Evolutionary conservation across 2,329 filamentous ascomycete species (phyloP), one percentile per base, ranked within the genome.

Genomic region (Fusarium sp.): DNA sequence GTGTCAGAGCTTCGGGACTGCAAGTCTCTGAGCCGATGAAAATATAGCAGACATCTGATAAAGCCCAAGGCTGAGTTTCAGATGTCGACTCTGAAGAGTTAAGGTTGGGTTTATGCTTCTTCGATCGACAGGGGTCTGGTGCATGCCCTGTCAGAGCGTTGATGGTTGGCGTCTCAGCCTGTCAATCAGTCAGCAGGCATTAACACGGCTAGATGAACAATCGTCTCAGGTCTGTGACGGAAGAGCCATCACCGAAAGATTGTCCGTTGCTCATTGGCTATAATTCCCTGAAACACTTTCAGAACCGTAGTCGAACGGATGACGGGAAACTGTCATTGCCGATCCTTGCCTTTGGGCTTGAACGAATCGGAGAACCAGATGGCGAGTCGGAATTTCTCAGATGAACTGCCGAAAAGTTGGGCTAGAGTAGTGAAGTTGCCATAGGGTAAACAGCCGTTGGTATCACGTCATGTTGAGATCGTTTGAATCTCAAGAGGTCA

Each of bases 101-200:
- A 69, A 64, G 65, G 64, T 69, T 69, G 57, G 42, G 35, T 26
- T 69, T 69, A 69, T 69, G 66, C 66, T 69, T 70, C 39, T 70
- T 70, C 20, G 26, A 30, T 18, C 18, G 47, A 51, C 67, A 70
- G 39, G 67, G 67, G 67, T 70, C n/a, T 26, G 67, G 53, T 28
- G 47, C 67, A 38, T 44, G 30, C 22, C 41, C 26, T 32, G 66
- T 70, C 53, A n/a, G 39, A 38, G 54, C 22, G 22, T 22, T 3
- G 13, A 35, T 20, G 26, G 35, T 32, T 60, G 42, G 42, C 38
- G 67, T 70, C 51, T 65, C 67, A 66, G 26, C 22, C 22, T 32
- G 42, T 26, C 22, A 26, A 70, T 70, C 26, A 42, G 38, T 11
- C 41, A 18, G n/a, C 59, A 54, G 59, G 67, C 67, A 70, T 70